Evolutionary conservation across 352 stramenopile genomes (phyloP), one percentile per base, ranked within the genome.

Genomic region (Pythium rhizo-oryzae): DNA sequence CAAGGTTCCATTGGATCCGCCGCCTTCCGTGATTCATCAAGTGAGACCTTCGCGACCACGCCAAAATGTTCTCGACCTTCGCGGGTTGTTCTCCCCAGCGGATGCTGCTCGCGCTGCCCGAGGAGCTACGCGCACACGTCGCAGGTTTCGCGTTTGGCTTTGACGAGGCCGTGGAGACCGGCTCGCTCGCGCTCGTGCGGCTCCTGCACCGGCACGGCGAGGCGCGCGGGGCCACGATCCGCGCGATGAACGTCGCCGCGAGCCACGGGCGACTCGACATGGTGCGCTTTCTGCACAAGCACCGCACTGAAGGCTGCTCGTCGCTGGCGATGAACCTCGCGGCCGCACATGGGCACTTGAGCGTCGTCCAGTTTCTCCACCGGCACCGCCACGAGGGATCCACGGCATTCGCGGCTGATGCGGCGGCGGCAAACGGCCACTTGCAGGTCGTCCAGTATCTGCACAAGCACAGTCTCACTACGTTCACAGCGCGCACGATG

Each of bases 351-450:
- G 77, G 77, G 6, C 59, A 77, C 59, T 35, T 82, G 0, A 39
- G 65, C 12, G 54, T 82, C 6, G 74, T 87, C 23, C 67, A 63
- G 57, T 87, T 80, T 59, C 65, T 87, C 2, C 69, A 87, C 60
- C 59, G 61, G 9, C 44, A 77, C 56, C 62, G 76, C 8, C 25
- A 13, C 0, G 74, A 79, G 65, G 68, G 71, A 30, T 80, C 69
- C 61, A 79, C 71, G 41, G 35, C 37, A 21, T 64, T 35, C 16
- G 78, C 74, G 4, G 75, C 84, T 59, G 65, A 84, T 53, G 21
- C 71, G 8, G 74, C 71, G 7, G 76, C 76, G 1, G 69, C 64
- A 1, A 62, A 74, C 23, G 79, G 76, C 15, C 66, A 78, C 67
- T 33, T 82, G 15, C 4, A 65, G 0, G 37, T 72, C 11, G 46